Base-by-base conservation (phyloP, 345 rosid genomes). In the Jatropha curcas region DNA sequence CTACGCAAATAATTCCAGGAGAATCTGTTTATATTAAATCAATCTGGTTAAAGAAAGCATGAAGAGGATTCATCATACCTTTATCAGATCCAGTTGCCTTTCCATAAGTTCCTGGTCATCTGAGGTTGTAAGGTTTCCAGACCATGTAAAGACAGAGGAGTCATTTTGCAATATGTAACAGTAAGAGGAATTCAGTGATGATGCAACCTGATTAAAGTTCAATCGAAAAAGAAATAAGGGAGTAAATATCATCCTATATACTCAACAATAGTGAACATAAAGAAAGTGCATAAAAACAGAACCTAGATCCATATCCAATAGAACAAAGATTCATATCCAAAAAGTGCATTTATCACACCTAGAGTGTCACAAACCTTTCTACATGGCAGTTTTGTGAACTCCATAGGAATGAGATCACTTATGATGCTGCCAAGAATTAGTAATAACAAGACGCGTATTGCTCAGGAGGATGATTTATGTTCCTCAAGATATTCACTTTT, bases 61-160 rank as follows among this genome's bases (percentile, higher is more conserved):
- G 68, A 48, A 67, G 51, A 68, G 25, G 24, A 67, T 25, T 50
- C 57, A 71, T 79, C 79, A 34, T 67, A 96, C 99, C 98, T 93
- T 93, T 75, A 96, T 96, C 85, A 91, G 77, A 89, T 96, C 99
- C 74, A 96, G 89, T 83, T 86, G 92, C 80, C 99, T 87, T 86
- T 93, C 97, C 77, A 93, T 84, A 74, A 91, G 91, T 73, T 88
- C 98, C 75, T 88, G 89, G 83, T 88, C 90, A 67, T 88, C 98
- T 22, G 89, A 51, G 68, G 86, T 80, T 74, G 97, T 85, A 55
- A 91, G 88, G 79, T 87, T 91, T 61, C 99, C 99, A 75, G 88
- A 80, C 99, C 99, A 96, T 16, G 97, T 88, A 80, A 88, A 90
- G 73, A 93, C 89, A 64, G 89, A 71, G 71, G 98, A 83, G 67